phyloP scores from a whole-genome alignment of 2,329 filamentous ascomycete species.

The Setomelanomma holmii region DNA sequence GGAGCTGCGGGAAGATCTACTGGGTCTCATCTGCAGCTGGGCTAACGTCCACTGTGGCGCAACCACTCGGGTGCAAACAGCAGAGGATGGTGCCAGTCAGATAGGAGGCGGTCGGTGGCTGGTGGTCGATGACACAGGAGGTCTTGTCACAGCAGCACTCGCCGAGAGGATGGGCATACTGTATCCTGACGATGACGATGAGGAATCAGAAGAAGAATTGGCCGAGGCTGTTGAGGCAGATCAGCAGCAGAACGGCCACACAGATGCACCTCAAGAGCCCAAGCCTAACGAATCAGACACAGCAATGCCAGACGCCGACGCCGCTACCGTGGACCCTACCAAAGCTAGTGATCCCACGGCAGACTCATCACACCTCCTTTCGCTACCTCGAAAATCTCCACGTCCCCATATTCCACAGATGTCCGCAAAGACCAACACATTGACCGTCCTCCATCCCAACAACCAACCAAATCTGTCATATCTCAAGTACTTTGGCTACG shows the following conservation, averaged over 20 bases:
- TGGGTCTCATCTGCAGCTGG: conserved; percentile 86
- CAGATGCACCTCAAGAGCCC: conserved; percentile 5
- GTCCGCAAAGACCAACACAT: conserved; percentile 74
- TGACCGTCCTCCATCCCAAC: conserved; percentile 81
- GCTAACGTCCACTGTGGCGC: conserved; percentile 83
- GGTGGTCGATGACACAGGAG: conserved; percentile 85
- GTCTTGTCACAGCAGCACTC: conserved; percentile 80
- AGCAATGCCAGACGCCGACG: conserved; percentile 26
- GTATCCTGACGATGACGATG: conserved; percentile 55
- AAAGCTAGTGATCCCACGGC: conserved; percentile 4
- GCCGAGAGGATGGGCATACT: conserved; percentile 89
- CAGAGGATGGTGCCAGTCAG: conserved; percentile 43
- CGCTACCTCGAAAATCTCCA: conserved; percentile 35
- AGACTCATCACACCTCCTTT: conserved; percentile 28
- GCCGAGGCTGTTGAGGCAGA: neutral
- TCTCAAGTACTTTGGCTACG: conserved; percentile 89
- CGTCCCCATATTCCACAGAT: conserved; percentile 59
- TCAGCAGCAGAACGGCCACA: conserved; percentile 7
- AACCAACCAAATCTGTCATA: conserved; percentile 86
- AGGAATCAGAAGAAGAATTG: conserved; percentile 26
- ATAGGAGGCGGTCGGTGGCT: conserved; percentile 72
- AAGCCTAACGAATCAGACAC: conserved; percentile 19
- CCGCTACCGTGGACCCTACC: conserved; percentile 5
- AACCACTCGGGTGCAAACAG: conserved; percentile 37
- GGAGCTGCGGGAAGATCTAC: conserved; percentile 83